Percentiles rank a stretch among this genome's conserved stretches.
phyloP scores from a whole-genome alignment of 2,329 filamentous ascomycete genomes.

The Fusarium albosuccineum region DNA sequence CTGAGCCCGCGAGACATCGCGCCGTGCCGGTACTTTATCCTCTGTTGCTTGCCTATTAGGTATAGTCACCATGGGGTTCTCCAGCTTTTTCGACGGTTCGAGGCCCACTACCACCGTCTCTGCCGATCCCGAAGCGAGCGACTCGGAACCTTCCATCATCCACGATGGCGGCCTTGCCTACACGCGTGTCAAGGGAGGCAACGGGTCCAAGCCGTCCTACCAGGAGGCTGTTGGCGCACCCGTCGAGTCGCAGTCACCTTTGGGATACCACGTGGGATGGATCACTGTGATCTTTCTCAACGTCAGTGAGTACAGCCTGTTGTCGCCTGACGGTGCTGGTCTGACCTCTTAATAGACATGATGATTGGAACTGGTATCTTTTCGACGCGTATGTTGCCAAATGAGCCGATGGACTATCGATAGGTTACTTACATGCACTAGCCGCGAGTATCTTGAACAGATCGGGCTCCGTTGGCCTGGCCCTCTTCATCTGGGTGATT shows the following conservation, averaged over 20 bases:
- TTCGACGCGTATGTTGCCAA: constrained; percentile 65
- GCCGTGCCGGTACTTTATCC: neutral
- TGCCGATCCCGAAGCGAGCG: constrained; percentile 19
- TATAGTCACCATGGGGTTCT: constrained; percentile 21
- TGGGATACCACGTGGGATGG: constrained; percentile 71
- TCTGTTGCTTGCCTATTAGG: neutral
- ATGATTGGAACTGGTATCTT: constrained; percentile 75
- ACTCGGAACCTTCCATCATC: constrained; percentile 24
- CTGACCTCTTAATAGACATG: constrained; percentile 50
- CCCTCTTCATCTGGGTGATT: constrained; percentile 74
- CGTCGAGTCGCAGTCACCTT: constrained; percentile 68
- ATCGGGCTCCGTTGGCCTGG: constrained; percentile 72
- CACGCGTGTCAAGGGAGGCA: constrained; percentile 55
- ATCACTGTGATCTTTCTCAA: constrained; percentile 71
- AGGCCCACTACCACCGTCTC: constrained; percentile 15
- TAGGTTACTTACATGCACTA: neutral
- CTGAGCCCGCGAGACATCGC: constrained; percentile 6
- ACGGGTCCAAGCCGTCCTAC: constrained; percentile 64
- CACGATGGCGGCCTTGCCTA: constrained; percentile 39
- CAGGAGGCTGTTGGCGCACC: constrained; percentile 74
- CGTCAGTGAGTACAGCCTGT: constrained; percentile 51
- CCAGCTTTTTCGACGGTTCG: constrained; percentile 20
- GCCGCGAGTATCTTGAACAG: constrained; percentile 63
- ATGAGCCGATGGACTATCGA: neutral
- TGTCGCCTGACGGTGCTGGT: neutral